These are phyloP conservation scores for Spathaspora passalidarum DNA, from an alignment of 805 yeast species.

Conservation along the genomic window DNA sequence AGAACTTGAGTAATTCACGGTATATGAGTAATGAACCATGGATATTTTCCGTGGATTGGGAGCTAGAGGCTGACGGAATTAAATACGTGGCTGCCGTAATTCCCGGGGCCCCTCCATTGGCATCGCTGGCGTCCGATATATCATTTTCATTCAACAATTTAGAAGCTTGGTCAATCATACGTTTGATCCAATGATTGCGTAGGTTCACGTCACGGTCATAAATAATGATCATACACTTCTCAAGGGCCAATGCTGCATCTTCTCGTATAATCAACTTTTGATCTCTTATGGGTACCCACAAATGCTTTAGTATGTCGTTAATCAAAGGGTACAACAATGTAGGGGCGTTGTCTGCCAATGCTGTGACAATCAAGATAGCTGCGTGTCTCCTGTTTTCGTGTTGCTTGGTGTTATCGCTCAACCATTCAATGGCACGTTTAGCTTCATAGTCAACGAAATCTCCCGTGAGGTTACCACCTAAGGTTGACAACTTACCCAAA, in stretches of 20 bases:
- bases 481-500: slow-evolving; percentile 82
- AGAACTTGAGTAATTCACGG: slow-evolving; percentile 65
- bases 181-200: slow-evolving; percentile 72
- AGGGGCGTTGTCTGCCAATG: slow-evolving; percentile 85
- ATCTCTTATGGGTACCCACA: slow-evolving; percentile 88
- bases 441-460: slow-evolving; percentile 94
- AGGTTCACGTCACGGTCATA: slow-evolving; percentile 72
- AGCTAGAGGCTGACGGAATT: slow-evolving; percentile 13
- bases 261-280: slow-evolving; percentile 67
- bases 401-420: slow-evolving; percentile 75
- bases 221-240: slow-evolving; percentile 73
- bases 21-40: slow-evolving; percentile 86
- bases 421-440: slow-evolving; percentile 85
- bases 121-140: slow-evolving; percentile 5
- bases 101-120: slow-evolving; percentile 7
- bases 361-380: slow-evolving; percentile 75
- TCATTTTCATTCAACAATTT: slow-evolving; percentile 46
- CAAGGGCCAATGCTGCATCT: slow-evolving; percentile 82
- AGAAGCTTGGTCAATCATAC: slow-evolving; percentile 66
- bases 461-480: slow-evolving; percentile 86
- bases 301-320: slow-evolving; percentile 71
- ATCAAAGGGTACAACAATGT: slow-evolving; percentile 77
- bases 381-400: slow-evolving; percentile 83
- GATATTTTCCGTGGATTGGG: slow-evolving; percentile 55
- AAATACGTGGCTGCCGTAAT: slow-evolving; percentile 18